phyloP scores from a whole-genome alignment of 169 alveolate genomes.

The Miamiensis avidus region DNA sequence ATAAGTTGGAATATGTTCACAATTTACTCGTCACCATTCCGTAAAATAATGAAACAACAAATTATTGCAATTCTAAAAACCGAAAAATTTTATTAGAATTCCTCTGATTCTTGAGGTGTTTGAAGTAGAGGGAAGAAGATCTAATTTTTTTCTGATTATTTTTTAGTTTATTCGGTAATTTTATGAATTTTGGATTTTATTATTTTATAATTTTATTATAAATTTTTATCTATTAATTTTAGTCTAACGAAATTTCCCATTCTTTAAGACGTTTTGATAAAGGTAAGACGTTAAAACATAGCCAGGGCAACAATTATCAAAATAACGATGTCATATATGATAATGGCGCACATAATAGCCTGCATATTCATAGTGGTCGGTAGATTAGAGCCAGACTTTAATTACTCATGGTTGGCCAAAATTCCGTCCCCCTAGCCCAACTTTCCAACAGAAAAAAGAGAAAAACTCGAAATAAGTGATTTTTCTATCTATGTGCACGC shows the following conservation, averaged over 20 bases:
- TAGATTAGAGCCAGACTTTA: not conserved
- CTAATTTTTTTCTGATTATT: not conserved
- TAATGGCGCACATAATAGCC: constrained; percentile 1
- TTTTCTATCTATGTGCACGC: constrained; percentile 6
- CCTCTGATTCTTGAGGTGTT: constrained; percentile 1
- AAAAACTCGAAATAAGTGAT: not conserved
- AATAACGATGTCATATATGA: constrained; percentile 1
- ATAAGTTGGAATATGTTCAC: too few species aligned
- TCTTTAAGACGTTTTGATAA: too few species aligned
- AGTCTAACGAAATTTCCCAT: not conserved
- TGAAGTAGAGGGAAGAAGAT: not conserved
- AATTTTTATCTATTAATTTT: too few species aligned
- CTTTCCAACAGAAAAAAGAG: constrained; percentile 13
- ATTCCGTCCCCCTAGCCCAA: not conserved
- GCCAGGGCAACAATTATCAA: not conserved
- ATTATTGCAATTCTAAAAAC: too few species aligned
- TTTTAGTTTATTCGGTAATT: not conserved
- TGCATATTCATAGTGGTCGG: constrained; percentile 5
- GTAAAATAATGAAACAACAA: not conserved
- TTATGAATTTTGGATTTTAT: not conserved
- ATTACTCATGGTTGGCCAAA: constrained; percentile 1
- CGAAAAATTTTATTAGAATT: not conserved
- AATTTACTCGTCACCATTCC: not conserved
- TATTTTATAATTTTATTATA: not conserved
- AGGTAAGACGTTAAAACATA: not conserved